Evolutionary conservation across 2,329 filamentous ascomycete genomes (phyloP).

Genomic region (Cercospora sojina): DNA sequence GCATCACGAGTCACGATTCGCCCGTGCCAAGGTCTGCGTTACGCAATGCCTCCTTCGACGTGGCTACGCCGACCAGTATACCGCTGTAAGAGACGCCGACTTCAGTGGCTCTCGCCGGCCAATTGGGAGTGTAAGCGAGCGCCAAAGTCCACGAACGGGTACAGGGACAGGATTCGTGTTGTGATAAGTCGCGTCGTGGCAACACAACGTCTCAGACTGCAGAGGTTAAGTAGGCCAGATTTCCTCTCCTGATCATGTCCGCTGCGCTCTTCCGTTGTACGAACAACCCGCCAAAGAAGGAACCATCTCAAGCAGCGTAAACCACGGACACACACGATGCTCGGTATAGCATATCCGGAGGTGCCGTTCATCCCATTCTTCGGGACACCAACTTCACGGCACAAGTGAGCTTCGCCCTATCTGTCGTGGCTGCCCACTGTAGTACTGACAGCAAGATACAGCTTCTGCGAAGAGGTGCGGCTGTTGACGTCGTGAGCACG

Average conservation of each 20-base stretch:
- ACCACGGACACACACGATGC: neutral
- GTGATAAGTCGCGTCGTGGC: conserved; percentile 1
- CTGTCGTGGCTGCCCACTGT: neutral
- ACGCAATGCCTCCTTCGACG: neutral
- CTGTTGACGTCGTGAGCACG: neutral
- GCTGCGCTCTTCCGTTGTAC: neutral
- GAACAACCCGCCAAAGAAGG: neutral
- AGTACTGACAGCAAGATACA: neutral
- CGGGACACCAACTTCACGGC: neutral
- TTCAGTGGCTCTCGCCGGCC: neutral
- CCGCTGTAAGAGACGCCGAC: neutral
- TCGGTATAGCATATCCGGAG: neutral
- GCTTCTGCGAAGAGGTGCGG: conserved; percentile 3
- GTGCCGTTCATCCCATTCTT: neutral
- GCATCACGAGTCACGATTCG: neutral
- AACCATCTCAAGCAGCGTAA: neutral
- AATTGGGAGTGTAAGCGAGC: neutral
- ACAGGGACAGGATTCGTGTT: neutral
- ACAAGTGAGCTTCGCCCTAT: neutral
- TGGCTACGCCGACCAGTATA: conserved; percentile 1
- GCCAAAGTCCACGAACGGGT: neutral
- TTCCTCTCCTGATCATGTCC: neutral
- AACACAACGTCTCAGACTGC: neutral
- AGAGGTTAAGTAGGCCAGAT: conserved; percentile 2
- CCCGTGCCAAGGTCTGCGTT: neutral